Percentiles rank a stretch among this genome's conserved stretches.
Conservation (phyloP, 768 basidiomycete species). For the Leccinum variicolor region DNA sequence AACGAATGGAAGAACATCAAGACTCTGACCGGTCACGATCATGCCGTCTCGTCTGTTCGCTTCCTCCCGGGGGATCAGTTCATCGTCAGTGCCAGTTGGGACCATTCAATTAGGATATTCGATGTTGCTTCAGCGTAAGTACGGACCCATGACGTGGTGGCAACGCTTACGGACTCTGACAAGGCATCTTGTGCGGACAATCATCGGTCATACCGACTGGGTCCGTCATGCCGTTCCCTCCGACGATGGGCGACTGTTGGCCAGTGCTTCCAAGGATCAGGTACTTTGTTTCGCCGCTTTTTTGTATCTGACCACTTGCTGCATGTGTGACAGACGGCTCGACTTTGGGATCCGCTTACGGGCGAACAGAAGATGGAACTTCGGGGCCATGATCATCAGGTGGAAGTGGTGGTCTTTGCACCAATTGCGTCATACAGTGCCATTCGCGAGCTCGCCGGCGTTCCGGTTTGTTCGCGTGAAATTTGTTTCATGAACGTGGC, state of each 20-base stretch:
- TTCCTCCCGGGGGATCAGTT: constrained; percentile 84
- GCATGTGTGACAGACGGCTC: constrained; percentile 55
- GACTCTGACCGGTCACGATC: constrained; percentile 88
- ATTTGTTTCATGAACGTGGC: not conserved
- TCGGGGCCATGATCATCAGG: constrained; percentile 83
- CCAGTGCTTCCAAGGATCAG: constrained; percentile 86
- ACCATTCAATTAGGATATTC: constrained; percentile 82
- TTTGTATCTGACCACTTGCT: not conserved
- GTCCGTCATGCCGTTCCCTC: constrained; percentile 67
- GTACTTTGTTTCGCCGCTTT: constrained; percentile 38
- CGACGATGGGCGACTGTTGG: constrained; percentile 68
- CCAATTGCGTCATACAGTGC: constrained; percentile 71
- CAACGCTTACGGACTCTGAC: constrained; percentile 11
- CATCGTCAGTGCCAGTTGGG: constrained; percentile 84
- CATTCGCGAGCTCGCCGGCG: constrained; percentile 72
- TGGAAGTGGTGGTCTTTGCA: constrained; percentile 80
- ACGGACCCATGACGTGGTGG: not conserved
- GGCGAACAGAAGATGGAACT: constrained; percentile 81
- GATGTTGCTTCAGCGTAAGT: constrained; percentile 83
- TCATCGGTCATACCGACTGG: constrained; percentile 82
- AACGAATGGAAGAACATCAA: constrained; percentile 89
- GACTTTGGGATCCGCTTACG: constrained; percentile 68
- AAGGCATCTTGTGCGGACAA: constrained; percentile 74
- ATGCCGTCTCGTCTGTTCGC: constrained; percentile 81
- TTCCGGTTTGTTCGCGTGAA: constrained; percentile 48